phyloP scores from a whole-genome alignment of 2,329 filamentous ascomycete genomes.

The Curvularia lunata region DNA sequence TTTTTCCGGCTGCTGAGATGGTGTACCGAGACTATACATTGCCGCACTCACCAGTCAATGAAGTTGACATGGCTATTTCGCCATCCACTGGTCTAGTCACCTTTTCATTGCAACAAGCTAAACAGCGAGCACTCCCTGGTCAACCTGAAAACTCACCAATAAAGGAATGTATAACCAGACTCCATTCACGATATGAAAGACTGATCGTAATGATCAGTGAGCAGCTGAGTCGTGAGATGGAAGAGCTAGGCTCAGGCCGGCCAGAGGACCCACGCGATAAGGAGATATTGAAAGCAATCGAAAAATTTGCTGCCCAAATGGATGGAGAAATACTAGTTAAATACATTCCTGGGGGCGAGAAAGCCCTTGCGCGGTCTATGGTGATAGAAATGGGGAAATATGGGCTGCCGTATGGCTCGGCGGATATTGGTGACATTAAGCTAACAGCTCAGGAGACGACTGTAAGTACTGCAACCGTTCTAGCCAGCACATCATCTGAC shows the following conservation, averaged over 20 bases:
- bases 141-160: slow-evolving; percentile 52
- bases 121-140: slow-evolving; percentile 73
- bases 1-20: slow-evolving; percentile 59
- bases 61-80: slow-evolving; percentile 77
- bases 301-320: slow-evolving; percentile 55
- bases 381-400: slow-evolving; percentile 44
- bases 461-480: slow-evolving; percentile 25
- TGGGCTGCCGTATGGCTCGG: slow-evolving; percentile 35
- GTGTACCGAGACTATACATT: slow-evolving; percentile 66
- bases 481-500: background rate
- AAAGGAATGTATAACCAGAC: slow-evolving; percentile 60
- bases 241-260: slow-evolving; percentile 27
- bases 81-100: slow-evolving; percentile 71
- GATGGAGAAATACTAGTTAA: slow-evolving; percentile 47
- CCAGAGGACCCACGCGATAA: slow-evolving; percentile 51
- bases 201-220: slow-evolving; percentile 72
- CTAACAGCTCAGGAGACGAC: slow-evolving; percentile 65
- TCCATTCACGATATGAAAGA: slow-evolving; percentile 68
- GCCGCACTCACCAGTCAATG: slow-evolving; percentile 47
- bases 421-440: slow-evolving; percentile 39
- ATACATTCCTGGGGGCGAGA: slow-evolving; percentile 54
- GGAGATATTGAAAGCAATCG: slow-evolving; percentile 57
- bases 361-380: slow-evolving; percentile 45
- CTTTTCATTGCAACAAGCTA: slow-evolving; percentile 73
- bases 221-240: slow-evolving; percentile 37